Base-by-base conservation (phyloP, 805 yeast genomes). In the Dipodascus albidus region DNA sequence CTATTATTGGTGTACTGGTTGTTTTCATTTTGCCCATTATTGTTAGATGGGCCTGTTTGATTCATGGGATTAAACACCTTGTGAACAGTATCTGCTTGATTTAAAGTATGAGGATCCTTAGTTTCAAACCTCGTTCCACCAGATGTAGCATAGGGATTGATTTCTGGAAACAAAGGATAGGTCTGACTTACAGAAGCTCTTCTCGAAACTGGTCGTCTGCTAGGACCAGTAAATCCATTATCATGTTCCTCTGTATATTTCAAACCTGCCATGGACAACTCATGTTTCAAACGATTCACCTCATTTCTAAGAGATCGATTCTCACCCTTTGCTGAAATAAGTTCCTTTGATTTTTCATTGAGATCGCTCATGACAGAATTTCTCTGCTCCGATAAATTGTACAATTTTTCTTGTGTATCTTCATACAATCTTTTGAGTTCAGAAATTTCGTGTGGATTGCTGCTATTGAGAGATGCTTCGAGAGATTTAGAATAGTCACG, bases 391-490 rank as follows among this genome's bases (percentile, higher is more conserved):
- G 20, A n/a, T 4, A 38, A 6, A 38, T 38, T 38, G n/a, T 38
- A 38, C 4, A 38, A 14, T 38, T 38, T 38, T 38, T 38, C 44
- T 38, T 38, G 44, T 6, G 44, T 38, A 17, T 38, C 20, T 38
- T 38, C 44, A 17, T 38, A 38, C 6, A 38, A 19, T 19, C 44
- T 4, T 38, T 38, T 38, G 8, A 38, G 20, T 17, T 38, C 44
- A 11, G 44, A 38, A n/a, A 38, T 38, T 17, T 38, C 44, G n/a
- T 17, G 17, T 4, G 44, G 44, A 38, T 38, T 38, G n/a, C 44
- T 38, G 15, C 44, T 38, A 38, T 38, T 38, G 20, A 38, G 44
- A 38, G 44, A n/a, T 38, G 44, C 44, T 38, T 38, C 44, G 9
- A 38, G n/a, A 38, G 44, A 38, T 14, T 38, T 38, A 6, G 44